Evolutionary conservation across 352 stramenopile species (phyloP).

Genomic region (Phytophthora boehmeriae): DNA sequence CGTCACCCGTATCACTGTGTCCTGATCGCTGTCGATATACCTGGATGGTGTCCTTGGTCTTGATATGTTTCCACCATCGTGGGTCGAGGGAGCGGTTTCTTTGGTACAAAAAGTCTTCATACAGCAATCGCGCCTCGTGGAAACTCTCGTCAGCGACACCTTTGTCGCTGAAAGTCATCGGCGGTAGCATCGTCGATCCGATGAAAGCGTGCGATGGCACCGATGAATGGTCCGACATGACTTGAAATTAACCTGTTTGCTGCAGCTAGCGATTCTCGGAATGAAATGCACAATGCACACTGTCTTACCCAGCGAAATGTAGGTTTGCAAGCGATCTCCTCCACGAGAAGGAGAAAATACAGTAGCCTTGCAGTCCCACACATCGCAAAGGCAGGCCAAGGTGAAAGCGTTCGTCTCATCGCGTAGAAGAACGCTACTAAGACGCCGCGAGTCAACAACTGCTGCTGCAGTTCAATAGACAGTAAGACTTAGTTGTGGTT

Average conservation of each 20-base stretch:
- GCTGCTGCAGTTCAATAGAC: not conserved
- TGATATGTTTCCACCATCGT: constrained; percentile 41
- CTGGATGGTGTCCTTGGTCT: constrained; percentile 34
- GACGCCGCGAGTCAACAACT: too few species aligned
- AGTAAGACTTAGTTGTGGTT: not conserved
- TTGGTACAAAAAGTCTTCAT: constrained; percentile 47
- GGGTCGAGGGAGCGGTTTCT: constrained; percentile 29
- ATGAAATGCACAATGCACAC: not conserved
- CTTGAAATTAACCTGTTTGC: not conserved
- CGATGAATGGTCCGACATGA: not conserved
- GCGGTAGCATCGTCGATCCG: constrained; percentile 24
- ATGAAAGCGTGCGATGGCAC: constrained; percentile 12
- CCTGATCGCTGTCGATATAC: constrained; percentile 44
- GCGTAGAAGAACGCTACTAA: not conserved
- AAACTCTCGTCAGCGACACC: constrained; percentile 40
- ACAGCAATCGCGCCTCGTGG: constrained; percentile 40
- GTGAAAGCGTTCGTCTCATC: not conserved
- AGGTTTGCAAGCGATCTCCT: not conserved
- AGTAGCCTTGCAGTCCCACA: not conserved
- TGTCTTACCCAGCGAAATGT: not conserved
- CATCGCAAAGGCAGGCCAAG: not conserved
- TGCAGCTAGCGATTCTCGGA: not conserved
- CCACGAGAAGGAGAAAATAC: not conserved
- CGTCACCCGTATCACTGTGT: constrained; percentile 1
- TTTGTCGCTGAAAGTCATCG: constrained; percentile 32